Evolutionary conservation across 106 monocot species (phyloP).

Genomic region (Dioscorea dumetorum): DNA sequence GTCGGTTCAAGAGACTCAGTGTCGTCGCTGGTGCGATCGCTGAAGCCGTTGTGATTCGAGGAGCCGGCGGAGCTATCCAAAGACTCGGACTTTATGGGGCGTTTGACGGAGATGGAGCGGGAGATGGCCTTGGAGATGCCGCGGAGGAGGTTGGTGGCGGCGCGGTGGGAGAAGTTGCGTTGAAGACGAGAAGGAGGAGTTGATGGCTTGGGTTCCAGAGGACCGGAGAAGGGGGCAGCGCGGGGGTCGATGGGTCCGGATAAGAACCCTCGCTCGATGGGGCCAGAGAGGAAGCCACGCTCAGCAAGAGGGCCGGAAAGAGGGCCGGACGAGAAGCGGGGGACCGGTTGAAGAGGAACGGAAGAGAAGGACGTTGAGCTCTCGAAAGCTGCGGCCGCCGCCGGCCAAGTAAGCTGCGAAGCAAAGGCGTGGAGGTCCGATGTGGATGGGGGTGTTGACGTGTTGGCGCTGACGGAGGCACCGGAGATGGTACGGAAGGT

Average conservation of each 20-base stretch:
- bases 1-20: neutral
- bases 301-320: neutral
- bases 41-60: neutral
- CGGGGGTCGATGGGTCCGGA: neutral
- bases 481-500: slow-evolving; percentile 67
- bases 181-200: neutral
- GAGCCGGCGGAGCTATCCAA: slow-evolving; percentile 9
- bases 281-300: neutral
- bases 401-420: neutral
- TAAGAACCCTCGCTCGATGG: neutral
- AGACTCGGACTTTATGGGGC: neutral
- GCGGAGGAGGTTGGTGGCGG: neutral
- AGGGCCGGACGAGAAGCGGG: neutral
- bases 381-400: neutral
- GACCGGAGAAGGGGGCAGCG: neutral
- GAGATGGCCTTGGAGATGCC: slow-evolving; percentile 1
- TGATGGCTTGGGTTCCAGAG: neutral
- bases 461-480: slow-evolving; percentile 72
- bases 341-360: neutral
- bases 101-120: neutral
- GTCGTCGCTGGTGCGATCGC: neutral
- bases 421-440: slow-evolving; percentile 8
- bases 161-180: neutral
- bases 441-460: slow-evolving; percentile 49
- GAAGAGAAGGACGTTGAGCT: neutral